Percentiles rank a stretch among this genome's conserved stretches.
Evolutionary conservation across 306 rosid genomes (phyloP).

Genomic region (Lablab purpureus): DNA sequence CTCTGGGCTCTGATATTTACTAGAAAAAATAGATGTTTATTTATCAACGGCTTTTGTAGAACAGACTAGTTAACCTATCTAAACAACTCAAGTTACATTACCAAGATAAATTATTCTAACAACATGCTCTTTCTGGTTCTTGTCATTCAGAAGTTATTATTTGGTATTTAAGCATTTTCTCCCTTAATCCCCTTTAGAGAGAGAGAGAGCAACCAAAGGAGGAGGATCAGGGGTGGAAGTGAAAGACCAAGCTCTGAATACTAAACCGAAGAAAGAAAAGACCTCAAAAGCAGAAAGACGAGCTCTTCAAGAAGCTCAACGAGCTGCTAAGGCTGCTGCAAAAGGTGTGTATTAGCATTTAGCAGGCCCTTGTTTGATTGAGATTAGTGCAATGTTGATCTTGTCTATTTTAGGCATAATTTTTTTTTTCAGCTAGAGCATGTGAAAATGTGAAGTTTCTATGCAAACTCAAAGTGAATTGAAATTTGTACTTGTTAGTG

Average conservation of each 20-base stretch:
- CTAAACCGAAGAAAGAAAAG: conserved; percentile 58
- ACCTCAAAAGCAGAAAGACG: conserved; percentile 68
- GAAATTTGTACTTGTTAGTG: background rate
- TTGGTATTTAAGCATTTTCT: background rate
- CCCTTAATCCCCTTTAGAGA: conserved; percentile 39
- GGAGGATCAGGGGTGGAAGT: conserved; percentile 44
- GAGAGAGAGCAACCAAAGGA: conserved; percentile 52
- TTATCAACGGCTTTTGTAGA: no score
- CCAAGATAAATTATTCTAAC: no score
- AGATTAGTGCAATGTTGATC: conserved; percentile 25
- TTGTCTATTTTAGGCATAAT: background rate
- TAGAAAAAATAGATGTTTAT: no score
- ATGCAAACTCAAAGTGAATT: conserved; percentile 15
- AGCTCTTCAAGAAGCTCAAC: conserved; percentile 71
- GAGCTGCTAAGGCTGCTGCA: conserved; percentile 69
- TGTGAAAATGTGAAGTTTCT: conserved; percentile 10
- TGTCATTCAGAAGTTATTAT: background rate
- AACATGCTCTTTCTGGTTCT: background rate
- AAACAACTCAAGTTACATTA: no score
- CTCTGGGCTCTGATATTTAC: no score
- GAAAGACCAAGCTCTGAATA: conserved; percentile 50
- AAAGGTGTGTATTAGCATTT: conserved; percentile 51
- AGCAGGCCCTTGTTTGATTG: conserved; percentile 23
- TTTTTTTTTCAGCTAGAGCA: background rate
- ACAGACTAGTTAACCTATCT: no score